phyloP scores from a whole-genome alignment of 768 basidiomycete species.

The Suillus americanus region DNA sequence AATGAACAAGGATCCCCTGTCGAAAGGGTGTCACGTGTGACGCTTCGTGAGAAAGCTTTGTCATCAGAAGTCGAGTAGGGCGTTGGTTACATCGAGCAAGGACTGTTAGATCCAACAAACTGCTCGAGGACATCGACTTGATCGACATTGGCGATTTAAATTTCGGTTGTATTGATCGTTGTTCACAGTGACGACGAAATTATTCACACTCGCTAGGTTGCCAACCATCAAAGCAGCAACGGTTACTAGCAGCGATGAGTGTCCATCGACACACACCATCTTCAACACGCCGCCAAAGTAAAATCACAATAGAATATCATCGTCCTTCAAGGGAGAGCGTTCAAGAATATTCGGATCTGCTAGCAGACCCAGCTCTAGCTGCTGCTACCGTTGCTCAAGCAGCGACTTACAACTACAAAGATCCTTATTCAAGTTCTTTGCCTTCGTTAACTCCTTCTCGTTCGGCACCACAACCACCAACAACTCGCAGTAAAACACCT shows the following conservation, averaged over 20 bases:
- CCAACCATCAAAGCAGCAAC: slow-evolving; percentile 5
- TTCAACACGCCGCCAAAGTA: slow-evolving; percentile 41
- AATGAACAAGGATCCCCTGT: neutral
- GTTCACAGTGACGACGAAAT: neutral
- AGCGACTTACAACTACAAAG: slow-evolving; percentile 35
- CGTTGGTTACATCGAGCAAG: neutral
- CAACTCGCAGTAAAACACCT: slow-evolving; percentile 27
- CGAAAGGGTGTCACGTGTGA: neutral
- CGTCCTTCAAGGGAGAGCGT: slow-evolving; percentile 73
- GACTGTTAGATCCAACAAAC: neutral
- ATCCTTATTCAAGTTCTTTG: slow-evolving; percentile 31
- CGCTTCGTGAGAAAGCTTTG: neutral
- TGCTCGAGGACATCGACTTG: neutral
- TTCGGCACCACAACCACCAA: slow-evolving; percentile 44
- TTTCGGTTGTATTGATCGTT: neutral
- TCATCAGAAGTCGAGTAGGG: neutral
- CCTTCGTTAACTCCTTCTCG: slow-evolving; percentile 34
- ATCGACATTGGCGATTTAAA: neutral
- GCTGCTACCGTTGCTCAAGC: slow-evolving; percentile 45
- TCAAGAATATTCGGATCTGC: slow-evolving; percentile 74
- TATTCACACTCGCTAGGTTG: neutral
- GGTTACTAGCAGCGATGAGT: slow-evolving; percentile 5
- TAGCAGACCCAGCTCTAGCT: slow-evolving; percentile 59
- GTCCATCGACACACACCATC: slow-evolving; percentile 24
- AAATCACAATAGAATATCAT: slow-evolving; percentile 75